phyloP scores from a whole-genome alignment of 2,329 filamentous ascomycete genomes.

The Cucurbitaria berberidis region DNA sequence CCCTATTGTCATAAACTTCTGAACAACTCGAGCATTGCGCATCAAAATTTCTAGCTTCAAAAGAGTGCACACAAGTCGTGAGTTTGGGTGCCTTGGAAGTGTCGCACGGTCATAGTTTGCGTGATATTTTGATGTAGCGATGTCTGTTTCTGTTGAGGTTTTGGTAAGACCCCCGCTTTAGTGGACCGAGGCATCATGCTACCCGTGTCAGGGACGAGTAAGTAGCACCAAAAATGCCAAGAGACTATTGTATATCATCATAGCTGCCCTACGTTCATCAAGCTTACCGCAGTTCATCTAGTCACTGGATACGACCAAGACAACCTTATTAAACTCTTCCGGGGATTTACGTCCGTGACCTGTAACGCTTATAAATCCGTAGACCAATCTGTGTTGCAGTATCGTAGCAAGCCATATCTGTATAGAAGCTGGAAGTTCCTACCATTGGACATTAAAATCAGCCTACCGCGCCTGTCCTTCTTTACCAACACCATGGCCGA shows the following conservation, averaged over 20 bases:
- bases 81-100: not conserved
- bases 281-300: no score
- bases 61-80: not conserved
- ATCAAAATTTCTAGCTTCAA: not conserved
- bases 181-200: not conserved
- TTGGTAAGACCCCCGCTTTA: not conserved
- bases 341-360: no score
- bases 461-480: not conserved
- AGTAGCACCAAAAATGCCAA: not conserved
- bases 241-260: not conserved
- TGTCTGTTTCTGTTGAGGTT: not conserved
- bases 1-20: not conserved
- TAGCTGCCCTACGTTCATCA: no score
- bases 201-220: not conserved
- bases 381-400: no score
- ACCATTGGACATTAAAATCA: not conserved
- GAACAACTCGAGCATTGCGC: not conserved
- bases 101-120: not conserved
- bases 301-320: no score
- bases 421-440: not conserved
- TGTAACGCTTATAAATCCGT: no score
- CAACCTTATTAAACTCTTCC: no score
- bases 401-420: not conserved
- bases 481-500: conserved; percentile 22
- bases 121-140: not conserved